phyloP scores from a whole-genome alignment of 2,329 filamentous ascomycete species.

The Monascus ruber region DNA sequence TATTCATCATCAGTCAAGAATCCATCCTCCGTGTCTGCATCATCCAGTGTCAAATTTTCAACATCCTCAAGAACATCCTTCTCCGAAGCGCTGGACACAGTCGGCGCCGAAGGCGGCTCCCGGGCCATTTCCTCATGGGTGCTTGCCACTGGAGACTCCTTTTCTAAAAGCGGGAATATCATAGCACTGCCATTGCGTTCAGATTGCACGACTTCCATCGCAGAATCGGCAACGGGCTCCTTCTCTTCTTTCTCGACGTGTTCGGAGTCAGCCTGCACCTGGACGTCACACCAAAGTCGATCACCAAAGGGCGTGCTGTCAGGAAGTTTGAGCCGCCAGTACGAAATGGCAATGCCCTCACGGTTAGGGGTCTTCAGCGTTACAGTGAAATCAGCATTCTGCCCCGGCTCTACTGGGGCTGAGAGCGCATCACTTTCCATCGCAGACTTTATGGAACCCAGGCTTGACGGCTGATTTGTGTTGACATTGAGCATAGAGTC shows the following conservation, averaged over 20 bases:
- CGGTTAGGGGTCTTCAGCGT: slow-evolving; percentile 69
- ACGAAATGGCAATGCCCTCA: slow-evolving; percentile 73
- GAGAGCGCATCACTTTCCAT: slow-evolving; percentile 72
- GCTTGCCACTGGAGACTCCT: slow-evolving; percentile 76
- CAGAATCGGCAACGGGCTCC: slow-evolving; percentile 4
- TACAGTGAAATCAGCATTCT: slow-evolving; percentile 71
- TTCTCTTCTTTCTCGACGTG: slow-evolving; percentile 23
- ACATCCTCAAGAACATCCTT: slow-evolving; percentile 42
- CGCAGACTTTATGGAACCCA: slow-evolving; percentile 63
- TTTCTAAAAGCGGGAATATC: slow-evolving; percentile 95
- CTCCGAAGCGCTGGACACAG: slow-evolving; percentile 38
- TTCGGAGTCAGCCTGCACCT: slow-evolving; percentile 39
- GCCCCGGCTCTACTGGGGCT: slow-evolving; percentile 57
- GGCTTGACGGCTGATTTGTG: slow-evolving; percentile 64
- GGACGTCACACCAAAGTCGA: slow-evolving; percentile 88
- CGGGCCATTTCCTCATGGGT: slow-evolving; percentile 47
- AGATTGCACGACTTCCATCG: slow-evolving; percentile 21
- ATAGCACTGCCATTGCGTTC: slow-evolving; percentile 52
- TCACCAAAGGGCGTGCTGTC: slow-evolving; percentile 80
- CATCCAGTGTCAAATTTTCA: slow-evolving; percentile 44
- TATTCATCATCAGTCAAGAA: slow-evolving; percentile 98
- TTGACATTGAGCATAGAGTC: slow-evolving; percentile 95
- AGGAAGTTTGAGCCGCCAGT: slow-evolving; percentile 83
- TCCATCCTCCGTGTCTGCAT: slow-evolving; percentile 46
- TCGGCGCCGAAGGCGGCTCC: slow-evolving; percentile 21